A percentile compares a stretch with the other conserved stretches of the same genome.
phyloP scores from a whole-genome alignment of 805 yeast species.

The Candida incommunis region DNA sequence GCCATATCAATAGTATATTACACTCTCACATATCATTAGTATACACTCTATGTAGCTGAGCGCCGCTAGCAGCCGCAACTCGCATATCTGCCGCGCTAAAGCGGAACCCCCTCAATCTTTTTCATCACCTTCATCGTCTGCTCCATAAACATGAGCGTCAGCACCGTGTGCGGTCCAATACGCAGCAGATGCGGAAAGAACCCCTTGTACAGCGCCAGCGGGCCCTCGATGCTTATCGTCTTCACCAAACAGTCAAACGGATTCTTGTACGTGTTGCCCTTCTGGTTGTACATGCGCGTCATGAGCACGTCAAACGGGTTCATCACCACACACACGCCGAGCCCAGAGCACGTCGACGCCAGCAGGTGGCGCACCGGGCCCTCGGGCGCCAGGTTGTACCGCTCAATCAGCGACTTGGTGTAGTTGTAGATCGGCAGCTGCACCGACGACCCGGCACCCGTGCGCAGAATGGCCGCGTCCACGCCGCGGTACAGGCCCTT shows the following conservation, averaged over 20 bases:
- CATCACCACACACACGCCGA: slow-evolving; percentile 91
- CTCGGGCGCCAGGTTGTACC: slow-evolving; percentile 35
- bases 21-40: too few species aligned
- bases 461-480: slow-evolving; percentile 86
- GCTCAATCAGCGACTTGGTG: slow-evolving; percentile 49
- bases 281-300: slow-evolving; percentile 91
- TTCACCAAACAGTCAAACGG: slow-evolving; percentile 81
- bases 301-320: slow-evolving; percentile 94
- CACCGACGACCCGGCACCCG: slow-evolving; percentile 91
- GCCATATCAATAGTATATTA: too few species aligned
- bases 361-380: slow-evolving; percentile 59
- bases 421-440: slow-evolving; percentile 84
- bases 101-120: slow-evolving; percentile 23
- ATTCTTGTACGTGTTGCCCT: slow-evolving; percentile 72
- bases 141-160: slow-evolving; percentile 86
- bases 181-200: slow-evolving; percentile 86
- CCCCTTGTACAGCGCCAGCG: slow-evolving; percentile 81
- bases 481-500: slow-evolving; percentile 78
- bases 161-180: slow-evolving; percentile 87
- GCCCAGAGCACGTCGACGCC: slow-evolving; percentile 67
- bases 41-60: too few species aligned
- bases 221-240: slow-evolving; percentile 75
- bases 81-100: too few species aligned
- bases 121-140: slow-evolving; percentile 62
- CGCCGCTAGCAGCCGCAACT: too few species aligned